These are phyloP conservation scores for Colletotrichum sp. DNA, from an alignment of 2,329 filamentous ascomycete genomes.

Conservation along the genomic window DNA sequence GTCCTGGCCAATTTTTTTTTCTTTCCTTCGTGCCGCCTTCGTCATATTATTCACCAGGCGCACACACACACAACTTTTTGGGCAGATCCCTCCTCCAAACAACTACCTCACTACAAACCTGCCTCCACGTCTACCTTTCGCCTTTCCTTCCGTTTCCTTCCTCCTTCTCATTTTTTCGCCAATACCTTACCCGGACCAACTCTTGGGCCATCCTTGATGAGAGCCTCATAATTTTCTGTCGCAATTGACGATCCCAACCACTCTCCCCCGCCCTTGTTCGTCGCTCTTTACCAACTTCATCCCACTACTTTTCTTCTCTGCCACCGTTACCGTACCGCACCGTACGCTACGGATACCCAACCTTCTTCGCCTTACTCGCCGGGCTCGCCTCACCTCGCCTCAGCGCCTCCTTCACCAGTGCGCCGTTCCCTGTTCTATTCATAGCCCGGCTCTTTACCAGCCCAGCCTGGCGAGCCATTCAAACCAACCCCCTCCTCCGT, in stretches of 20 bases:
- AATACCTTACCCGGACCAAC: neutral
- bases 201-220: neutral
- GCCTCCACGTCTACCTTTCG: neutral
- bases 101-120: neutral
- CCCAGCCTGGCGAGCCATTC: constrained; percentile 10
- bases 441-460: constrained; percentile 8
- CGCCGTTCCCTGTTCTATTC: constrained; percentile 19
- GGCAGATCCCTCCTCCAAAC: neutral
- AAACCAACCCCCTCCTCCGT: constrained; percentile 8
- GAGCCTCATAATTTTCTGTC: neutral
- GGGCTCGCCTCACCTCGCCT: neutral
- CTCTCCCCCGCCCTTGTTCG: neutral
- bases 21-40: neutral
- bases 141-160: neutral
- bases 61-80: neutral
- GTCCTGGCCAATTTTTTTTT: neutral
- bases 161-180: neutral
- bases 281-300: neutral
- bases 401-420: neutral
- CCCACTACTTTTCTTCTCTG: neutral
- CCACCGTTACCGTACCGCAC: neutral
- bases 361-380: neutral
- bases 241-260: neutral
- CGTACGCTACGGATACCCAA: neutral
- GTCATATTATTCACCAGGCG: neutral